Base-by-base conservation (phyloP, 805 yeast genomes). In the Kregervanrija delftensis region DNA sequence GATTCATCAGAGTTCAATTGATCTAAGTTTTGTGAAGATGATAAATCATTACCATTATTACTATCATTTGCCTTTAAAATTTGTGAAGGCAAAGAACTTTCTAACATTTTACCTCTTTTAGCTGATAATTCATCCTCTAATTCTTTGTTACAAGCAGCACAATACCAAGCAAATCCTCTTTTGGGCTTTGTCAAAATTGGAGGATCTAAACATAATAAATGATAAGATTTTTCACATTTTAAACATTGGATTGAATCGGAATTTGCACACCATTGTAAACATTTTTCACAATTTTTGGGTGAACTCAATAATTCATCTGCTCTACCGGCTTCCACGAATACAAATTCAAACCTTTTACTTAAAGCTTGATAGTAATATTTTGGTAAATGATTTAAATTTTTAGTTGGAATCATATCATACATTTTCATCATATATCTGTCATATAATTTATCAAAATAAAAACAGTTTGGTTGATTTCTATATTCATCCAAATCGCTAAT, bases 121-220 rank as follows among this genome's bases (percentile, higher is more conserved):
- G 57, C 66, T 30, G 51, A 51, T 48, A 70, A 43, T 48, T 66
- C 65, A n/a, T 64, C 60, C 48, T 80, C 83, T 42, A 75, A 73
- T 31, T 68, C 72, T 52, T 77, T 75, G n/a, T 82, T 72, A 65
- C 97, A 89, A 5, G 68, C 60, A 30, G 86, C 90, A 68, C 97
- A 89, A 22, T 87, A 75, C 96, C 96, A 90, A 8, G 88, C 86
- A 58, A 87, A 85, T 1, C 96, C 96, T 46, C 95, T 67, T 37
- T 86, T 81, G 1, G 96, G 96, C 56, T 86, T 86, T 50, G 77
- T 76, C 42, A 76, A 60, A 35, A 88, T 63, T 1, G 96, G 96
- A 1, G 96, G 96, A 48, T 83, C 86, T 40, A 89, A 73, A 57
- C 98, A 90, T 33, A 79, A 69, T 77, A 89, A 76, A 65, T 90